Conservation (phyloP, 345 rosid genomes). For the Microthlaspi erraticum region DNA sequence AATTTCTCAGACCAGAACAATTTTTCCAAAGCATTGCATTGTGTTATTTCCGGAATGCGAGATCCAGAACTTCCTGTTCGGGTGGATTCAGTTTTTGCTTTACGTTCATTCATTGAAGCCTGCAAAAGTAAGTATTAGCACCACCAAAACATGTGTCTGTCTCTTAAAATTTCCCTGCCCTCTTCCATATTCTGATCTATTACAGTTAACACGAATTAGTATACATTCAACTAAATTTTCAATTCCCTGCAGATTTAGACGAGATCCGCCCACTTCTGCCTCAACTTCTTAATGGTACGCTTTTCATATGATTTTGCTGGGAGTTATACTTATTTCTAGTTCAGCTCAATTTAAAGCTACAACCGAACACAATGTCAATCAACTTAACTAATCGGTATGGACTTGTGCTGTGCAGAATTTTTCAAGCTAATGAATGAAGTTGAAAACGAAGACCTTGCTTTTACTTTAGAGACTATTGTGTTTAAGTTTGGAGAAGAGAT, state of each 20-base stretch:
- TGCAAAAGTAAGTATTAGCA: conserved; percentile 63
- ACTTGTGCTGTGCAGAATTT: conserved; percentile 65
- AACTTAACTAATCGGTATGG: conserved; percentile 22
- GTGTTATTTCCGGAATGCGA: conserved; percentile 90
- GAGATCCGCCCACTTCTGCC: conserved; percentile 98
- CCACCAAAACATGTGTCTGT: conserved; percentile 8
- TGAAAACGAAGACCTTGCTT: conserved; percentile 96
- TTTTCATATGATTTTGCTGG: conserved; percentile 15
- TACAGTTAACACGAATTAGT: neutral
- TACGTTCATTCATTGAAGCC: conserved; percentile 93
- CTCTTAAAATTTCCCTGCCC: conserved; percentile 10
- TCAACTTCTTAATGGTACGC: conserved; percentile 90
- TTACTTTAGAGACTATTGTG: conserved; percentile 88
- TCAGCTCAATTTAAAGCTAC: conserved; percentile 1
- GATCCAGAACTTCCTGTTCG: conserved; percentile 98
- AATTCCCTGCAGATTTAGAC: conserved; percentile 76
- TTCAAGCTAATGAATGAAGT: conserved; percentile 98
- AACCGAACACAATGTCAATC: conserved; percentile 1
- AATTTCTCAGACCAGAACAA: conserved; percentile 81
- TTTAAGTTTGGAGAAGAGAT: conserved; percentile 97
- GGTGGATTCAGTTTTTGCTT: conserved; percentile 96
- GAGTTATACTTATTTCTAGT: neutral
- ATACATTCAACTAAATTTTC: conserved; percentile 5
- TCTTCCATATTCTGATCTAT: conserved; percentile 1
- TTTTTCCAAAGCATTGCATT: conserved; percentile 79